phyloP scores from a whole-genome alignment of 2,329 filamentous ascomycete species.

The Stenocarpella maydis region DNA sequence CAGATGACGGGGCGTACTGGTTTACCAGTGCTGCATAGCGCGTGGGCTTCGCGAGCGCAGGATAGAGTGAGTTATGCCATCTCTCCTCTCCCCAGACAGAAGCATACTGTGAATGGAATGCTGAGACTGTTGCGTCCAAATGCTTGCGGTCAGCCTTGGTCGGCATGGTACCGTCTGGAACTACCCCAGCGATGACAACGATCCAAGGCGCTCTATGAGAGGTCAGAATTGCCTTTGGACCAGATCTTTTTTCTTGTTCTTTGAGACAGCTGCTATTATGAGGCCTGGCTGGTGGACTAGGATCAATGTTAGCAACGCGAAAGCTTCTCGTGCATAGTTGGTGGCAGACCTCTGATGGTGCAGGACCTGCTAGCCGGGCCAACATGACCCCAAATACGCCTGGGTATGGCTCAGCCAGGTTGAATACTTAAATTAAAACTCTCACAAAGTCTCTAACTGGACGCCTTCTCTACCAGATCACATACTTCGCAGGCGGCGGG shows the following conservation, averaged over 20 bases:
- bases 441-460: neutral
- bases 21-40: slow-evolving; percentile 43
- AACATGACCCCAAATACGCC: too few species aligned
- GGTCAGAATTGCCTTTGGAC: neutral
- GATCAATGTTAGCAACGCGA: neutral
- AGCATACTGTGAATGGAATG: slow-evolving; percentile 41
- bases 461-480: neutral
- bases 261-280: neutral
- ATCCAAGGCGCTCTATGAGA: neutral
- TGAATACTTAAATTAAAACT: neutral
- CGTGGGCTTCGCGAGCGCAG: slow-evolving; percentile 40
- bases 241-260: too few species aligned
- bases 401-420: too few species aligned
- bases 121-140: slow-evolving; percentile 28
- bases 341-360: neutral
- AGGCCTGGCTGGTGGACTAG: neutral
- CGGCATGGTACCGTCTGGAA: neutral
- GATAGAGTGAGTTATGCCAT: slow-evolving; percentile 41
- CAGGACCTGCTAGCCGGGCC: neutral
- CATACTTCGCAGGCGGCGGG: neutral
- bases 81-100: slow-evolving; percentile 39
- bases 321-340: neutral
- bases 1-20: slow-evolving; percentile 35
- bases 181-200: too few species aligned
- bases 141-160: slow-evolving; percentile 34